A percentile compares a stretch with the other conserved stretches of the same genome.
phyloP scores from a whole-genome alignment of 768 basidiomycete genomes.

The Pleurotus tuoliensis region DNA sequence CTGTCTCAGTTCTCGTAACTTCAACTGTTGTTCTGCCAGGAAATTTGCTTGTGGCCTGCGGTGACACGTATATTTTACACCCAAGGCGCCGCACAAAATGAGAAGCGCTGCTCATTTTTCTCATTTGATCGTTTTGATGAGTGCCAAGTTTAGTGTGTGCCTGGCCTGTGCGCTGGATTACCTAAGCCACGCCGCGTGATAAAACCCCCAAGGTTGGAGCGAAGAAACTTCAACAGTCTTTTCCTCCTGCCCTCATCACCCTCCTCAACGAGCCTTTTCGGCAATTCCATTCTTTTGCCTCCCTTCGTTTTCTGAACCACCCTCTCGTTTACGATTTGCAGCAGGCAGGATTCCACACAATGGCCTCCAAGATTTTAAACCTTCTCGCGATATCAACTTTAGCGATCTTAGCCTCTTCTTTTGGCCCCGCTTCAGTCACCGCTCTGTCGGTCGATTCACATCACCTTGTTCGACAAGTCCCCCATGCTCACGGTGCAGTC shows the following conservation, averaged over 20 bases:
- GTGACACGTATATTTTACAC: not conserved
- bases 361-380: conserved; percentile 54
- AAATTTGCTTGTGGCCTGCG: too few relatives aligned
- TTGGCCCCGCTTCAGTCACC: conserved; percentile 39
- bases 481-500: conserved; percentile 39
- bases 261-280: conserved; percentile 6
- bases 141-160: not conserved
- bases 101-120: not conserved
- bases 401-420: conserved; percentile 50
- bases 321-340: conserved; percentile 18
- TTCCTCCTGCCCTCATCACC: conserved; percentile 7
- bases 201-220: conserved; percentile 1
- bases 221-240: not conserved
- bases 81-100: not conserved
- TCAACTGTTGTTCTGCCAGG: too few relatives aligned
- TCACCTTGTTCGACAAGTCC: conserved; percentile 40
- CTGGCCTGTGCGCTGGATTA: conserved; percentile 5
- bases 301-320: conserved; percentile 12
- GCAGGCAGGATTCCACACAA: conserved; percentile 18
- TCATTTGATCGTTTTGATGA: not conserved
- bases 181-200: not conserved
- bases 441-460: conserved; percentile 48
- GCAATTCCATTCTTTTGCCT: conserved; percentile 9
- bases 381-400: conserved; percentile 57
- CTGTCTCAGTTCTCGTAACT: not conserved